phyloP scores from a whole-genome alignment of 208 protist genomes.

The Leishmania amazonensis region DNA sequence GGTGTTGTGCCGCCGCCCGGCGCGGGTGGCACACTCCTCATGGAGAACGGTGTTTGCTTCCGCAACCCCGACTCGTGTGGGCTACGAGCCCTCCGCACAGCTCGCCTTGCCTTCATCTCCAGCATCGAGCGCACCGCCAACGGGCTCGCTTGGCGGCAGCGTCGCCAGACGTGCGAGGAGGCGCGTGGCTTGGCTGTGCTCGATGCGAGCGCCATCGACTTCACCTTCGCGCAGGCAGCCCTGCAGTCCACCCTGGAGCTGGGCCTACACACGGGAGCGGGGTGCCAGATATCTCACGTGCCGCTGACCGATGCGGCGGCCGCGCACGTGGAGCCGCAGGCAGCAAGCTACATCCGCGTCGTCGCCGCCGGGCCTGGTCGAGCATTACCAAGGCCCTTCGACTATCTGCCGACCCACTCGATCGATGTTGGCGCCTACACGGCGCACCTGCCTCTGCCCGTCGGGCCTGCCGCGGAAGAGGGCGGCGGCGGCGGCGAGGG shows the following conservation, averaged over 20 bases:
- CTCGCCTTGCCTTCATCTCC: conserved; percentile 68
- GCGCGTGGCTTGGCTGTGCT: conserved; percentile 50
- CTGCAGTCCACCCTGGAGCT: conserved; percentile 56
- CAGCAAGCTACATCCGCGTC: conserved; percentile 46
- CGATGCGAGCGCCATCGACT: conserved; percentile 72
- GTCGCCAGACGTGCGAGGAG: conserved; percentile 35
- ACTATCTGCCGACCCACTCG: conserved; percentile 40
- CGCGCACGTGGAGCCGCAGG: conserved; percentile 30
- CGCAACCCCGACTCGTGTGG: conserved; percentile 44
- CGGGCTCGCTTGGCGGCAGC: conserved; percentile 30
- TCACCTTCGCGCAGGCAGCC: conserved; percentile 66
- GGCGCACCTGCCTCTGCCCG: conserved; percentile 43
- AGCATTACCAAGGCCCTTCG: conserved; percentile 42
- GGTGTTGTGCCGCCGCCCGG: not conserved
- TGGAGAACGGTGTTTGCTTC: conserved; percentile 78
- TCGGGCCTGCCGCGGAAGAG: not conserved
- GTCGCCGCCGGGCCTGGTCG: conserved; percentile 34
- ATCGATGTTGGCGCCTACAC: conserved; percentile 69
- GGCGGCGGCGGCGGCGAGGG: not conserved
- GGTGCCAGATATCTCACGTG: conserved; percentile 62
- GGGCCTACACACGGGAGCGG: conserved; percentile 48
- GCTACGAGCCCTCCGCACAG: conserved; percentile 59
- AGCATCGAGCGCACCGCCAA: conserved; percentile 43
- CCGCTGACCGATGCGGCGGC: conserved; percentile 55
- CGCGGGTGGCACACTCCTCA: conserved; percentile 28